Percentiles rank a stretch among this genome's conserved stretches.
Evolutionary conservation across 352 stramenopile species (phyloP).

Genomic region (Phytophthora pluvialis): DNA sequence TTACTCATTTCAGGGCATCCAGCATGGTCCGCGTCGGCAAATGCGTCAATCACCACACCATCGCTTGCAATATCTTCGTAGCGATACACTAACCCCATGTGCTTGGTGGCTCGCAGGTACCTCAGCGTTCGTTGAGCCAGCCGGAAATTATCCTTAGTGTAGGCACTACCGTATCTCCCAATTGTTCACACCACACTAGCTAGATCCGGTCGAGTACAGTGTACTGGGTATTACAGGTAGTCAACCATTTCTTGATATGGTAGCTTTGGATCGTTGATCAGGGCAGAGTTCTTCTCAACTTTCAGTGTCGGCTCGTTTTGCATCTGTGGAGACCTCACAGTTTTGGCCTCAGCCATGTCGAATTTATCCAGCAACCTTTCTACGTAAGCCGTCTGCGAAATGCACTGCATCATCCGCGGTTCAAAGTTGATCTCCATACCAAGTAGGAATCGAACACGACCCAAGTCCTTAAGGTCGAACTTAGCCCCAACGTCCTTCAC

Average conservation of each 20-base stretch:
- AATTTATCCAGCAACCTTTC: conserved; percentile 1
- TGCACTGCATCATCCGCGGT: neutral
- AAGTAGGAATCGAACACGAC: conserved; percentile 1
- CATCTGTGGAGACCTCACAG: conserved; percentile 6
- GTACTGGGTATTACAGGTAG: neutral
- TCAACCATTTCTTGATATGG: conserved; percentile 12
- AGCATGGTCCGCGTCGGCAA: conserved; percentile 5
- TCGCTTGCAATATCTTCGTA: neutral
- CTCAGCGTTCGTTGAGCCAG: conserved; percentile 10
- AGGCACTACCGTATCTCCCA: conserved; percentile 1
- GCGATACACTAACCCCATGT: conserved; percentile 10
- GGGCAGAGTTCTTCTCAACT: neutral
- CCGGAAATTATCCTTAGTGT: conserved; percentile 11
- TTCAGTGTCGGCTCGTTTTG: conserved; percentile 7
- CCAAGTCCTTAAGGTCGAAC: conserved; percentile 14
- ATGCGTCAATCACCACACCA: conserved; percentile 4
- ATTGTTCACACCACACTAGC: conserved; percentile 9
- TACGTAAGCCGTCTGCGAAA: conserved; percentile 8
- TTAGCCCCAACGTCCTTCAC: neutral
- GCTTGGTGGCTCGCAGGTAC: conserved; percentile 4
- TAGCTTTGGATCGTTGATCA: conserved; percentile 7
- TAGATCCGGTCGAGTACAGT: conserved; percentile 8
- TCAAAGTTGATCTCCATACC: conserved; percentile 13
- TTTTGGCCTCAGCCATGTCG: neutral
- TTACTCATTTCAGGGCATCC: conserved; percentile 8